Evolutionary conservation across 441 rosid species (phyloP), one percentile per base, ranked within the genome.

Genomic region (Geranium incanum): DNA sequence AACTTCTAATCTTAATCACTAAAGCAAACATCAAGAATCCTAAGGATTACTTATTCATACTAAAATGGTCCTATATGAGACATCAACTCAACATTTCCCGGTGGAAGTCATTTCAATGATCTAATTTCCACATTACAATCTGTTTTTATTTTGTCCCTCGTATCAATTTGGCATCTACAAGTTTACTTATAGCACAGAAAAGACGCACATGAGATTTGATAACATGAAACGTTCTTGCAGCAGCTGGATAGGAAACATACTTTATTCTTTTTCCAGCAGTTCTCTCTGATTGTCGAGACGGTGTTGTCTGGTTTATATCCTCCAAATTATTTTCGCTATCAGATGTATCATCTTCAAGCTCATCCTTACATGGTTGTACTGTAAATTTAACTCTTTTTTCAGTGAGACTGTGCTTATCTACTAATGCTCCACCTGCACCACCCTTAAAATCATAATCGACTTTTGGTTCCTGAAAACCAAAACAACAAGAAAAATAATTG

Each of bases 261-360:
- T 84, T 92, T 82, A 88, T 89, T 71, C 68, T 89, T 85, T 85
- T 94, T 4, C 94, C 85, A 69, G 91, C 82, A 50, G 77, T 90
- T 84, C 99, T 84, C 76, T 72, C 84, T 64, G 95, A 92, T 12
- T 85, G 87, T 39, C 89, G 89, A 57, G 82, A 82, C 11, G 93
- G 97, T 23, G 88, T 88, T 48, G 75, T 74, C 83, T 89, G 86
- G 73, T 77, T 80, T 84, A 77, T 78, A 70, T 71, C 83, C 52
- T 81, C 85, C 60, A 73, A 50, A 67, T 50, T 70, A 6, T 57
- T 72, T 52, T 68, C 80, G 74, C 76, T 88, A 69, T 87, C 89
- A 11, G 87, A 89, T 72, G 78, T 65, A 77, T 78, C 74, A 72
- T 83, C 82, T 71, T 76, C 88, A 76, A 80, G 71, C 69, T 76